Percentiles rank a stretch among this genome's conserved stretches.
These are phyloP conservation scores for Teratosphaeria destructans DNA, from an alignment of 2,329 filamentous ascomycete species.

Conservation along the genomic window DNA sequence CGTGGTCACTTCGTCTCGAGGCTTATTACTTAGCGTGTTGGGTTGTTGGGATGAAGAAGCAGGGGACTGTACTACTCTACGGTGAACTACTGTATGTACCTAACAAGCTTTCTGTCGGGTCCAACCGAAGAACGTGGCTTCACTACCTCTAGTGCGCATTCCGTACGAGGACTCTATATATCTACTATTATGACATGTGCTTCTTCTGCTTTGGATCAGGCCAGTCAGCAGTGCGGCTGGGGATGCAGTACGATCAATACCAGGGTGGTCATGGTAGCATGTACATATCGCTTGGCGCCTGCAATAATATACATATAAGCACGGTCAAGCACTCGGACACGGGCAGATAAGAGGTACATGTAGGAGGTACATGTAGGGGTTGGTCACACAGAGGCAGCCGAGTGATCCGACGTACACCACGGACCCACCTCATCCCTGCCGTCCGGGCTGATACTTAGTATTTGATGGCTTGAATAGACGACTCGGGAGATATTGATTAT, in stretches of 20 bases:
- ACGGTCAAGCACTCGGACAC: not conserved
- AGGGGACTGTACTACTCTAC: no score
- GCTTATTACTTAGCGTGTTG: no score
- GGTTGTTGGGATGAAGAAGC: no score
- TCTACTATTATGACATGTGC: no score
- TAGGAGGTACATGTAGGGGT: not conserved
- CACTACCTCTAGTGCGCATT: not conserved
- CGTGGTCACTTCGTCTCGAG: no score
- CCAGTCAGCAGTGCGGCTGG: no score
- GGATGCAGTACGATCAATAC: no score
- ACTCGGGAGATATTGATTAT: no score
- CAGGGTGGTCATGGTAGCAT: no score
- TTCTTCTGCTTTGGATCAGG: no score
- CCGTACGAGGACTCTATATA: not conserved
- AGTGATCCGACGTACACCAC: not conserved
- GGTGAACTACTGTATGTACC: no score
- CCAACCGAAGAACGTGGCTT: not conserved
- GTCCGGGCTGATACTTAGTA: not conserved
- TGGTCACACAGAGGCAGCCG: not conserved
- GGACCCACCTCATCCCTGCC: not conserved
- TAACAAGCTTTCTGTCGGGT: not conserved
- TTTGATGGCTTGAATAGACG: not conserved
- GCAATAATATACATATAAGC: not conserved
- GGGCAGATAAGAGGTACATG: not conserved
- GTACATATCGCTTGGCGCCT: no score